These are phyloP conservation scores for Cercospora nicotianae DNA, from an alignment of 2,329 filamentous ascomycete species.

Conservation along the genomic window DNA sequence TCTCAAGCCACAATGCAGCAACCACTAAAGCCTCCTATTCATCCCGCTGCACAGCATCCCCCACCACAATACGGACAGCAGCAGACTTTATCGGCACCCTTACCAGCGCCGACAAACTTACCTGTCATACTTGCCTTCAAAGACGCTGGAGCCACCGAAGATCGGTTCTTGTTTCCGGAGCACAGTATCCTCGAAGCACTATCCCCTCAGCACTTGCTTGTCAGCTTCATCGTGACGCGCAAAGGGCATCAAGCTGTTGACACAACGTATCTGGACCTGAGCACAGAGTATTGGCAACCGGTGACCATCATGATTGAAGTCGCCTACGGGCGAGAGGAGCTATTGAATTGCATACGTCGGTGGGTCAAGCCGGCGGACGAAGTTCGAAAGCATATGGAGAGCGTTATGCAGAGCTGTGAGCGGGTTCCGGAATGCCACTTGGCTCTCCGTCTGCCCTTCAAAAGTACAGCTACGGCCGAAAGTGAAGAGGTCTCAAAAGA, in stretches of 20 bases:
- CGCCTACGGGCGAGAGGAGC: conserved; percentile 52
- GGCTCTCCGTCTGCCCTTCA: conserved; percentile 55
- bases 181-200: conserved; percentile 73
- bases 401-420: conserved; percentile 57
- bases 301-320: conserved; percentile 62
- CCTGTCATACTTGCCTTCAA: conserved; percentile 68
- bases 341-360: conserved; percentile 56
- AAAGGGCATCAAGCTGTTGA: conserved; percentile 61
- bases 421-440: conserved; percentile 57
- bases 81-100: conserved; percentile 29
- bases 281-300: conserved; percentile 73
- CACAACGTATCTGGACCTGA: conserved; percentile 37
- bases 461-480: conserved; percentile 25
- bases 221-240: conserved; percentile 75
- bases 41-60: conserved; percentile 17
- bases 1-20: conserved; percentile 15
- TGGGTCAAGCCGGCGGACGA: conserved; percentile 57
- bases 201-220: conserved; percentile 56
- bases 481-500: conserved; percentile 32
- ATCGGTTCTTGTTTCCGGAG: conserved; percentile 76
- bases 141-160: conserved; percentile 59
- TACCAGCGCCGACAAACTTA: conserved; percentile 52
- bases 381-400: conserved; percentile 57
- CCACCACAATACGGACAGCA: conserved; percentile 22
- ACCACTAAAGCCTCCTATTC: conserved; percentile 11